Percentiles rank a stretch among this genome's conserved stretches.
Evolutionary conservation across 306 rosid genomes (phyloP).

Genomic region (Dalbergia cultrata): DNA sequence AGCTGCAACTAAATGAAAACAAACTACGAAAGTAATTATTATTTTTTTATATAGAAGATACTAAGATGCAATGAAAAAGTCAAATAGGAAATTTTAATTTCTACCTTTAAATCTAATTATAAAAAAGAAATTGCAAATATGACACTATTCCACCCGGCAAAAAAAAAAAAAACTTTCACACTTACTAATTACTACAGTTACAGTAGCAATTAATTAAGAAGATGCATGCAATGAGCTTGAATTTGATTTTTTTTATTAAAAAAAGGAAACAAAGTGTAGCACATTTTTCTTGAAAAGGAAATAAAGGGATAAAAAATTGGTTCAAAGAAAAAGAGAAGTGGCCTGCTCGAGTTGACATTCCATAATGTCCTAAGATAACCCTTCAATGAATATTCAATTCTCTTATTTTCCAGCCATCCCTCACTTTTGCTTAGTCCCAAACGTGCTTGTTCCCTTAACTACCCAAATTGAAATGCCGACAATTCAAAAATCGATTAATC

Average conservation of each 20-base stretch:
- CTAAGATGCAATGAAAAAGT: too few relatives aligned
- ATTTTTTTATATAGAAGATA: neutral
- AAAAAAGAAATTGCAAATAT: neutral
- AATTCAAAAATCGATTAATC: neutral
- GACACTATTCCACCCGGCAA: neutral
- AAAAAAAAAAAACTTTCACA: neutral
- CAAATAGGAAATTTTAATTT: neutral
- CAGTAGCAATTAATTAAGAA: conserved; percentile 2
- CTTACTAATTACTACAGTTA: neutral
- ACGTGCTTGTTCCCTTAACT: conserved; percentile 17
- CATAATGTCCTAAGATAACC: conserved; percentile 83
- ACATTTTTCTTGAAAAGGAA: conserved; percentile 35
- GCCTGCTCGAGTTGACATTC: conserved; percentile 93
- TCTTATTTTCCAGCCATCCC: conserved; percentile 89
- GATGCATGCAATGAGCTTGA: neutral
- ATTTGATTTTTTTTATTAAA: neutral
- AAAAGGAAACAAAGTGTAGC: neutral
- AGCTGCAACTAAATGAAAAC: neutral
- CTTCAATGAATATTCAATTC: conserved; percentile 89
- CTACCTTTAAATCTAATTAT: neutral
- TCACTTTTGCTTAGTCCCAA: conserved; percentile 9
- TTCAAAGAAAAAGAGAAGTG: neutral
- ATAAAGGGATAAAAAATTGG: neutral
- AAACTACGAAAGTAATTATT: neutral
- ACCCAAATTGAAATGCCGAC: conserved; percentile 13